phyloP scores from a whole-genome alignment of 495 filamentous ascomycete species.

The Evansstolkia leycettana region DNA sequence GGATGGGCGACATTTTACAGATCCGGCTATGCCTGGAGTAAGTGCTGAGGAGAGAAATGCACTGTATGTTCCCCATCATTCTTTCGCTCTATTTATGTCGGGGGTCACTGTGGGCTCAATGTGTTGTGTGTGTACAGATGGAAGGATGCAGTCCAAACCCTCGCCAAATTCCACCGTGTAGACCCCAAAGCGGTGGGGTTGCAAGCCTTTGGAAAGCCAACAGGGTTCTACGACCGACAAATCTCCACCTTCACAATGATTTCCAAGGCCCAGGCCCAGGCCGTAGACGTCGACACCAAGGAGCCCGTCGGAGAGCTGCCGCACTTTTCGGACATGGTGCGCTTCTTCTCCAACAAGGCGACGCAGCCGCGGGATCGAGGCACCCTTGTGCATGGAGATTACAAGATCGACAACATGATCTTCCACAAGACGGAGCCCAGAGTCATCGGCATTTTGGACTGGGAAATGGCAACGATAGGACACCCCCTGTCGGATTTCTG shows the following conservation, averaged over 20 bases:
- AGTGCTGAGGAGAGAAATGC: constrained; percentile 51
- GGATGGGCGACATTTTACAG: constrained; percentile 56
- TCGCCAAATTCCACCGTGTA: constrained; percentile 79
- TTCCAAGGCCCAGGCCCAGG: constrained; percentile 60
- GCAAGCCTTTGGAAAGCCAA: constrained; percentile 56
- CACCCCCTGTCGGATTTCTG: constrained; percentile 83
- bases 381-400: constrained; percentile 85
- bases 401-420: constrained; percentile 95
- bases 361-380: constrained; percentile 67
- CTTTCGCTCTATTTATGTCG: neutral
- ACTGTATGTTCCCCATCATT: constrained; percentile 37
- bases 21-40: constrained; percentile 70
- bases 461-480: constrained; percentile 95
- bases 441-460: constrained; percentile 90
- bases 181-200: constrained; percentile 52
- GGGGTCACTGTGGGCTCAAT: neutral
- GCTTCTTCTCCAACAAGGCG: constrained; percentile 54
- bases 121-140: constrained; percentile 37
- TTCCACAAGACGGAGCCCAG: constrained; percentile 80
- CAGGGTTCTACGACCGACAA: constrained; percentile 80
- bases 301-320: constrained; percentile 71
- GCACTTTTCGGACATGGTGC: constrained; percentile 65
- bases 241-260: constrained; percentile 70
- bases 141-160: constrained; percentile 67
- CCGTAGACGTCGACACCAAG: constrained; percentile 63